These are phyloP conservation scores for Xanthoconium stramineum DNA, from an alignment of 768 basidiomycete genomes.

Conservation along the genomic window DNA sequence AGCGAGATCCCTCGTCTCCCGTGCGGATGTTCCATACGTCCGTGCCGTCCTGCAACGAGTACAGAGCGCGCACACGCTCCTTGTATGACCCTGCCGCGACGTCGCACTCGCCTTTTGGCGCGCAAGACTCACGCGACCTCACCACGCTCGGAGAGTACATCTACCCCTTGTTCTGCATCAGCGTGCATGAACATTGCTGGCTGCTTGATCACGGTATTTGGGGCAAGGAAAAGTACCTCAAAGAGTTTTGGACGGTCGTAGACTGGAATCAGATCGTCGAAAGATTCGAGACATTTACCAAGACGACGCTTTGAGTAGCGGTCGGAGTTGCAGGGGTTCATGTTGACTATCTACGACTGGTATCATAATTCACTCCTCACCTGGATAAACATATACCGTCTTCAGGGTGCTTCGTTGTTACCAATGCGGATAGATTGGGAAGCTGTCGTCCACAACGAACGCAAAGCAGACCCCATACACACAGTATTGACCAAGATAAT, in stretches of 20 bases:
- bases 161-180: slow-evolving; percentile 74
- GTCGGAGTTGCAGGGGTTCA: background rate
- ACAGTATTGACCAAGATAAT: background rate
- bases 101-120: background rate
- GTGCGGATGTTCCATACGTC: slow-evolving; percentile 31
- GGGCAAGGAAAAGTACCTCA: slow-evolving; percentile 86
- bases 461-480: too few species aligned
- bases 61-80: slow-evolving; percentile 23
- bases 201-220: slow-evolving; percentile 85
- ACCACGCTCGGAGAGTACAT: slow-evolving; percentile 49
- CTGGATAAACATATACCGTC: slow-evolving; percentile 14
- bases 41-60: background rate
- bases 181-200: slow-evolving; percentile 86
- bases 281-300: slow-evolving; percentile 27
- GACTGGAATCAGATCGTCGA: slow-evolving; percentile 65
- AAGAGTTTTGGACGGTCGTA: slow-evolving; percentile 78
- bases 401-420: slow-evolving; percentile 1
- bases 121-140: slow-evolving; percentile 24
- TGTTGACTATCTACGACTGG: slow-evolving; percentile 5
- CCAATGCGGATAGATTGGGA: background rate
- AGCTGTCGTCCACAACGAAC: background rate
- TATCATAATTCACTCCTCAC: slow-evolving; percentile 25
- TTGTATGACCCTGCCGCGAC: slow-evolving; percentile 22
- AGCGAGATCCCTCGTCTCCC: slow-evolving; percentile 29
- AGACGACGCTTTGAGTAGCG: slow-evolving; percentile 8